Percentiles rank a stretch among this genome's conserved stretches.
phyloP scores from a whole-genome alignment of 805 yeast species.

The Candida lessepsii region DNA sequence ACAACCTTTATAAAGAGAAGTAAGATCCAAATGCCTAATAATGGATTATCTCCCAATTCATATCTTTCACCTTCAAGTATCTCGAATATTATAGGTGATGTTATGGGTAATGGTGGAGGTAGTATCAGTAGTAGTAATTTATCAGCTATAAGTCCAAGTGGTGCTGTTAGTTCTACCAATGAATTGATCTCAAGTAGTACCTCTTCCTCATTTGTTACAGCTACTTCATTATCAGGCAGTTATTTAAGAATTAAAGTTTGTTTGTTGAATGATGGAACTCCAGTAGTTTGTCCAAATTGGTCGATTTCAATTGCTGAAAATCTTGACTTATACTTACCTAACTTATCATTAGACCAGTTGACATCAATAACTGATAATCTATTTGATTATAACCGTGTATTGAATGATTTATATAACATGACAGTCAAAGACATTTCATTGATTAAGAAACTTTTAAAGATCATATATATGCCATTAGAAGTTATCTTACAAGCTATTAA shows the following conservation, averaged over 20 bases:
- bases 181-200: conserved; percentile 19
- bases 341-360: conserved; percentile 50
- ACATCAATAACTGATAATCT: conserved; percentile 37
- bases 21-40: conserved; percentile 1
- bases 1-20: conserved; percentile 52
- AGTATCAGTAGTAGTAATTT: conserved; percentile 1
- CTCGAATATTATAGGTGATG: conserved; percentile 15
- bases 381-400: conserved; percentile 40
- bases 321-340: conserved; percentile 59
- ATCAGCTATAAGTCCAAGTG: conserved; percentile 3
- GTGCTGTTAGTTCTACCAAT: conserved; percentile 17
- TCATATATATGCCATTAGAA: conserved; percentile 58
- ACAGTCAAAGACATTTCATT: conserved; percentile 33
- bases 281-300: conserved; percentile 75
- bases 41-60: conserved; percentile 40
- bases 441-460: conserved; percentile 45
- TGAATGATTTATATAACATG: conserved; percentile 39
- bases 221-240: conserved; percentile 83
- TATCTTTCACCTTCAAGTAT: conserved; percentile 37
- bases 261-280: conserved; percentile 77
- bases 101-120: conserved; percentile 1
- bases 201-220: conserved; percentile 69
- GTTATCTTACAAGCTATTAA: conserved; percentile 57
- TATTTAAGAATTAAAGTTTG: conserved; percentile 71
- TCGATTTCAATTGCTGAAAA: conserved; percentile 49